Conservation (phyloP, 1,284 basidiomycete species). For the Laetiporus sulphureus region DNA sequence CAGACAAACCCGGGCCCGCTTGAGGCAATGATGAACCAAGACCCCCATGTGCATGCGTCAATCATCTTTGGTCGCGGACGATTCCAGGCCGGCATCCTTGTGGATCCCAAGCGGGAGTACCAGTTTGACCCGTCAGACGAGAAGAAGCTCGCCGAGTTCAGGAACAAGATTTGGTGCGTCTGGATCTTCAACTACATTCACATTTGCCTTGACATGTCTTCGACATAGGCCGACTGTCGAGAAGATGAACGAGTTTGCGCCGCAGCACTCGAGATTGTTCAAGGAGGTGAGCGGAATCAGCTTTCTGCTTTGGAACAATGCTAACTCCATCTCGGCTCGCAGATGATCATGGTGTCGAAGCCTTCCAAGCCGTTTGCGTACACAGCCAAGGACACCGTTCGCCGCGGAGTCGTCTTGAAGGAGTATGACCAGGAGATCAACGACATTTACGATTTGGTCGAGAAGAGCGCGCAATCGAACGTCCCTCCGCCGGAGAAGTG, state of each 20-base stretch:
- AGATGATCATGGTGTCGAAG: constrained; percentile 27
- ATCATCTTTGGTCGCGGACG: constrained; percentile 35
- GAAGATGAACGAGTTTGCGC: constrained; percentile 27
- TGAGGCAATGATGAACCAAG: constrained; percentile 23
- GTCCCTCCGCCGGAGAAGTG: constrained; percentile 22
- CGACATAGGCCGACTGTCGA: constrained; percentile 26
- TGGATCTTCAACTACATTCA: neutral
- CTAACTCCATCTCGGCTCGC: neutral
- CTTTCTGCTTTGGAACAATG: too few species aligned
- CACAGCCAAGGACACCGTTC: constrained; percentile 26
- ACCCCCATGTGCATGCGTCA: constrained; percentile 22
- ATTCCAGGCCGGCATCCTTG: constrained; percentile 32
- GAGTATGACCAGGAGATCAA: constrained; percentile 26
- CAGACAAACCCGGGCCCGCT: constrained; percentile 21
- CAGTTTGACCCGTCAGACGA: constrained; percentile 22
- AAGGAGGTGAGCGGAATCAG: constrained; percentile 23
- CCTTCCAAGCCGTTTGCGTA: constrained; percentile 25
- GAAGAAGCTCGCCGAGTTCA: constrained; percentile 19
- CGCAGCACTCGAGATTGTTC: constrained; percentile 30
- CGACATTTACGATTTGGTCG: constrained; percentile 18
- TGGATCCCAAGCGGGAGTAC: constrained; percentile 24
- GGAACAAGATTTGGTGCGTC: constrained; percentile 29
- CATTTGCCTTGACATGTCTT: neutral
- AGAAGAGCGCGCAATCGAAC: constrained; percentile 17
- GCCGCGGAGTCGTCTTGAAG: constrained; percentile 18